These are phyloP conservation scores for Coniella lustricola DNA, from an alignment of 2,329 filamentous ascomycete genomes.

Conservation along the genomic window DNA sequence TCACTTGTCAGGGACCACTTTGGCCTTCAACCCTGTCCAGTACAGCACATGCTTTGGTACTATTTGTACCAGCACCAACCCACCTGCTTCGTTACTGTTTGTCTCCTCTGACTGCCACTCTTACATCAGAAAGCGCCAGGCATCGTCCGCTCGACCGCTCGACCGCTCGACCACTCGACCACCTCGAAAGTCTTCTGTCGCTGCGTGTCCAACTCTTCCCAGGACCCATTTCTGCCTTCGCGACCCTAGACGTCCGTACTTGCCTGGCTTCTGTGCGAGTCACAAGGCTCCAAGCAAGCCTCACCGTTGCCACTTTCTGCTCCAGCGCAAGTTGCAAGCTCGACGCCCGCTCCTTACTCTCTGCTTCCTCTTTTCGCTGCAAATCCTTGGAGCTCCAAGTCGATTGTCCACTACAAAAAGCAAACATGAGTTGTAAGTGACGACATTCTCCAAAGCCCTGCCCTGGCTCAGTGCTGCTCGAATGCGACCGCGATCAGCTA, in stretches of 20 bases:
- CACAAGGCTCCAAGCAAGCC: background rate
- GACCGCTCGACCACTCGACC: too few relatives aligned
- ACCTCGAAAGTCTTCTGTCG: background rate
- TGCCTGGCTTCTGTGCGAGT: background rate
- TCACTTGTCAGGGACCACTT: background rate
- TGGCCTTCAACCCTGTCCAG: background rate
- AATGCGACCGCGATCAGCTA: background rate
- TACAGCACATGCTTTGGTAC: too few relatives aligned
- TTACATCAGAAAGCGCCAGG: background rate
- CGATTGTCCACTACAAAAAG: background rate
- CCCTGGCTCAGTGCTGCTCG: background rate
- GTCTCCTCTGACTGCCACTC: background rate
- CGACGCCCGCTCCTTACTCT: background rate
- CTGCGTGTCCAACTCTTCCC: too few relatives aligned
- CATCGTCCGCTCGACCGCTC: background rate
- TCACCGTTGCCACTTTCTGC: background rate
- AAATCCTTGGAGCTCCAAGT: too few relatives aligned
- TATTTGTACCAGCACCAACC: background rate
- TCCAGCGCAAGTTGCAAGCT: background rate
- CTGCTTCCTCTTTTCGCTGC: too few relatives aligned
- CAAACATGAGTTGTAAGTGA: constrained; percentile 1
- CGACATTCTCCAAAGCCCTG: background rate
- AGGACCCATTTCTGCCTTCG: background rate
- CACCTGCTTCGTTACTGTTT: background rate
- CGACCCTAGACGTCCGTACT: background rate